Base-by-base conservation (phyloP, 2,329 filamentous ascomycete species). In the Fusarium phyllophilum region DNA sequence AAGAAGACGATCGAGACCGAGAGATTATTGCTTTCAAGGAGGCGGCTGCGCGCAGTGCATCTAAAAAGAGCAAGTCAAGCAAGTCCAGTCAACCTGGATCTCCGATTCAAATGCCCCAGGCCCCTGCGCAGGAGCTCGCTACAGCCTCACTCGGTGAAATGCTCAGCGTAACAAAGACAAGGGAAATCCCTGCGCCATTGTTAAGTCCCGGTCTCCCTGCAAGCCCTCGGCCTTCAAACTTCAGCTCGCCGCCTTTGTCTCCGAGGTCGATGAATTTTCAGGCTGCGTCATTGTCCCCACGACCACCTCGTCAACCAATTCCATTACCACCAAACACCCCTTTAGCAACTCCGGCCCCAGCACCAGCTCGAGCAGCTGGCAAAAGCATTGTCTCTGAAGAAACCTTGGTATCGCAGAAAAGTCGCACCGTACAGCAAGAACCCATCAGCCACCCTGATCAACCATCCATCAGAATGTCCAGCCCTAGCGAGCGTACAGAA, bases 1-100 rank as follows among this genome's bases (percentile, higher is more conserved):
- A 96, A 80, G 94, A 97, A 70, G 95, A 98, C 78, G 94, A 98
- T 75, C 88, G 88, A 62, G 89, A 94, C 62, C 90, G 95, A 54
- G 94, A 96, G 79, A 86, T 90, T 20, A 81, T 91, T n/a, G 90
- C 89, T 3, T 80, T 89, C 52, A 88, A 90, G 78, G 91, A 95
- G 77, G 89, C 92, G 18, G 92, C 94, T 78, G 86, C 88, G 34
- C 88, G 92, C 66, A 95, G 93, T 81, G 84, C 89, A 36, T 95
- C 93, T 1, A 94, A 93, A 80, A 94, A 93, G 85, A 91, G 87
- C 81, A 91, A 88, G 86, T 86, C 76, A 18, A 78, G 76, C 81
- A 91, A 88, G 86, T 86, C 77, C 20, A 79, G 77, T 61, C 77
- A 79, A 38, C 73, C 67, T 55, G 75, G 65, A 39, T 76, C 79